phyloP scores from a whole-genome alignment of 306 rosid species.

The Hylodesmum podocarpum region DNA sequence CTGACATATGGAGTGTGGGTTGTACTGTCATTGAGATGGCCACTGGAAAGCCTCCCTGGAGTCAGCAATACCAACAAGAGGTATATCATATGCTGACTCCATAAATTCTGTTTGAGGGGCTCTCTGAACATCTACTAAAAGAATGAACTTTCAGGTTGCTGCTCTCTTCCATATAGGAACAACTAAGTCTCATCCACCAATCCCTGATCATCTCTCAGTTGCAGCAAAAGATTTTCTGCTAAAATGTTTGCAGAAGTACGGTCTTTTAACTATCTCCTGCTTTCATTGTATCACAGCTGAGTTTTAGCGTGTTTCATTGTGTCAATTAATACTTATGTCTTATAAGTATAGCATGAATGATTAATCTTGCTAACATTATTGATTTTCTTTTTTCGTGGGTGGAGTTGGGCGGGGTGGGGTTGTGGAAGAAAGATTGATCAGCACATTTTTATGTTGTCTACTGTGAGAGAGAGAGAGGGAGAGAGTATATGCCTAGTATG shows the following conservation, averaged over 20 bases:
- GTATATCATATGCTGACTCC: constrained; percentile 40
- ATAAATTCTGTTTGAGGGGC: constrained; percentile 19
- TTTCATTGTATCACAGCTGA: neutral
- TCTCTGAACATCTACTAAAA: constrained; percentile 41
- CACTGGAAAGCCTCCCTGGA: constrained; percentile 99
- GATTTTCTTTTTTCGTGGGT: neutral
- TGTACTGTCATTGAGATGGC: constrained; percentile 99
- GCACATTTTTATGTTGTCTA: neutral
- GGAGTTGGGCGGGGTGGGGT: neutral
- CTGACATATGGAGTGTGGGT: constrained; percentile 99
- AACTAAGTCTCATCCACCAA: constrained; percentile 98
- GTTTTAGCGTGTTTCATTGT: constrained; percentile 5
- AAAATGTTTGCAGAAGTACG: constrained; percentile 92
- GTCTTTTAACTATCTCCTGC: constrained; percentile 28
- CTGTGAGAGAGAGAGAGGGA: neutral
- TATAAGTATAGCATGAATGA: constrained; percentile 5
- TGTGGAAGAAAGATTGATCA: neutral
- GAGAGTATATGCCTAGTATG: neutral
- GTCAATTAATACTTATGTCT: neutral
- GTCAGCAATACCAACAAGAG: constrained; percentile 97
- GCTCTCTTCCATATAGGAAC: constrained; percentile 97
- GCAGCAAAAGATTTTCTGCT: constrained; percentile 93
- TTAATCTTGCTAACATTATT: constrained; percentile 2
- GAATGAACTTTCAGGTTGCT: constrained; percentile 72
- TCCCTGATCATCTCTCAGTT: constrained; percentile 85